phyloP scores from a whole-genome alignment of 2,329 filamentous ascomycete genomes.

The Bipolaris sorokiniana region DNA sequence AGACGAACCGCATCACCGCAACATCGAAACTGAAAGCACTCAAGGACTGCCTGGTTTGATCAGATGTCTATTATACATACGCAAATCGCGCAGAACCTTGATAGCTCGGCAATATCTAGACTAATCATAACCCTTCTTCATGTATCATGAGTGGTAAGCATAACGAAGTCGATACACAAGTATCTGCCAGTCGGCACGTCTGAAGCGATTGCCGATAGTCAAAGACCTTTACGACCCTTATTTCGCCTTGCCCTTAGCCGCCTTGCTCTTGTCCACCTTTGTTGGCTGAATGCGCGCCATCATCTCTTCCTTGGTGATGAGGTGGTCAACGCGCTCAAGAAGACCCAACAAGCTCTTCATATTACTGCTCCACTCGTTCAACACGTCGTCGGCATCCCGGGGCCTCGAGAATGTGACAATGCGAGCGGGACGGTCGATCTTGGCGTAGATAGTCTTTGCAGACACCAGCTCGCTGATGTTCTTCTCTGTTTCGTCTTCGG shows the following conservation, averaged over 20 bases:
- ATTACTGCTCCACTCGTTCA: constrained; percentile 98
- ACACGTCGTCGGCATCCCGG: constrained; percentile 89
- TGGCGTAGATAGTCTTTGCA: constrained; percentile 96
- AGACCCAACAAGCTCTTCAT: constrained; percentile 91
- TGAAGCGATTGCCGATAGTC: constrained; percentile 18
- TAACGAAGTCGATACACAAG: neutral
- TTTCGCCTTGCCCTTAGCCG: constrained; percentile 46
- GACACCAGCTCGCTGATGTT: constrained; percentile 98
- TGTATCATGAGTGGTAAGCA: constrained; percentile 7
- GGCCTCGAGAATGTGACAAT: constrained; percentile 95
- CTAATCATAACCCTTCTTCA: constrained; percentile 32
- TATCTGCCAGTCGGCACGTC: neutral
- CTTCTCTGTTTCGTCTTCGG: constrained; percentile 96
- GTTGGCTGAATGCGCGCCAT: constrained; percentile 92
- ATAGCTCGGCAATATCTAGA: constrained; percentile 40
- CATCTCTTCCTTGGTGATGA: constrained; percentile 99
- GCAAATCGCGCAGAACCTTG: constrained; percentile 40
- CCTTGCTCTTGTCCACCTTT: constrained; percentile 52
- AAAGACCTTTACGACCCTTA: constrained; percentile 10
- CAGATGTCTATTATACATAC: constrained; percentile 46
- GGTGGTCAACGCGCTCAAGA: constrained; percentile 90
- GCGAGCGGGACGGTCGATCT: constrained; percentile 91
- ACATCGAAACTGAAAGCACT: neutral
- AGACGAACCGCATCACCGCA: neutral
- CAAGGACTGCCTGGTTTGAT: neutral